Percentiles rank a stretch among this genome's conserved stretches.
Evolutionary conservation across 148 eudicot species (phyloP).

Genomic region (Silene uniflora): DNA sequence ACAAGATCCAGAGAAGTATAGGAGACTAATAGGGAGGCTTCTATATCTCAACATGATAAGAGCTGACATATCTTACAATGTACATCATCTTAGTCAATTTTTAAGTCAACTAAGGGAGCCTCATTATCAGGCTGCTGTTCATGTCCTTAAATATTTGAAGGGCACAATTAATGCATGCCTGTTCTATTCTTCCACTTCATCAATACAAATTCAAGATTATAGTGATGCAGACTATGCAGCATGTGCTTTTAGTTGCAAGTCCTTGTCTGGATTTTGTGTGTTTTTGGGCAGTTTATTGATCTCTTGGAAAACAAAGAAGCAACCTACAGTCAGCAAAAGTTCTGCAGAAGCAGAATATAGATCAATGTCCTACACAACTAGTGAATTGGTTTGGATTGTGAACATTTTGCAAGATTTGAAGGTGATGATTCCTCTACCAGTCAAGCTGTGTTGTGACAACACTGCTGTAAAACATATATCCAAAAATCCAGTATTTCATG

Average conservation of each 20-base stretch:
- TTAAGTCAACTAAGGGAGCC: neutral
- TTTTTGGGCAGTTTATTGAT: neutral
- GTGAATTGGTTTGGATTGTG: neutral
- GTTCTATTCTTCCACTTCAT: neutral
- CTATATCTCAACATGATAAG: neutral
- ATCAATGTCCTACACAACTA: neutral
- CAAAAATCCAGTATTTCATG: neutral
- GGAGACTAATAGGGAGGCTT: neutral
- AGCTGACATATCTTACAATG: neutral
- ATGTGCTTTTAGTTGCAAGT: neutral
- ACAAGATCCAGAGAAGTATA: neutral
- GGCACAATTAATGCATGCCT: neutral
- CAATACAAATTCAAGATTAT: neutral
- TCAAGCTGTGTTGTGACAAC: neutral
- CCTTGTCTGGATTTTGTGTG: neutral
- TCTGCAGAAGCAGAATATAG: neutral
- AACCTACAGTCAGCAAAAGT: neutral
- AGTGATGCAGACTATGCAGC: neutral
- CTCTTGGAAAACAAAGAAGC: constrained; percentile 6
- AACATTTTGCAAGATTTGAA: too few relatives aligned
- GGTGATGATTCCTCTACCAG: neutral
- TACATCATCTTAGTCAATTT: neutral
- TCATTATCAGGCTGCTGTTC: neutral
- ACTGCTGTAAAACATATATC: neutral
- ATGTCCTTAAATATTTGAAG: neutral